Conservation (phyloP, 768 basidiomycete species). For the Ramaria sp. region DNA sequence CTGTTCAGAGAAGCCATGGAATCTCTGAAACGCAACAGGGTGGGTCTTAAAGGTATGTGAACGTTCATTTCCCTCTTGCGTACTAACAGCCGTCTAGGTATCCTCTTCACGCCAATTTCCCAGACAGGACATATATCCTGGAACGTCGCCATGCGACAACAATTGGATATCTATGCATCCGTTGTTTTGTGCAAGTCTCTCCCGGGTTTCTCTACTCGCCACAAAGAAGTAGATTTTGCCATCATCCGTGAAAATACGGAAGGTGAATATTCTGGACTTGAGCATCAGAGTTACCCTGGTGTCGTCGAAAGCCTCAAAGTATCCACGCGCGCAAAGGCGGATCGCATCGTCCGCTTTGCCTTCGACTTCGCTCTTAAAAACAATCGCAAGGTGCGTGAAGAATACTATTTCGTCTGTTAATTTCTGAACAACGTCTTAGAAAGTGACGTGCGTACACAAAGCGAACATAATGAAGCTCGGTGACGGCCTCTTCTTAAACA, state of each 20-base stretch:
- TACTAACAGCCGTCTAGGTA: slow-evolving; percentile 42
- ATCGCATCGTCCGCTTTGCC: slow-evolving; percentile 93
- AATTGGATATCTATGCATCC: slow-evolving; percentile 98
- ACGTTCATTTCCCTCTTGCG: slow-evolving; percentile 3
- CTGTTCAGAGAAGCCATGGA: slow-evolving; percentile 98
- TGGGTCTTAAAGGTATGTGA: slow-evolving; percentile 85
- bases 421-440: slow-evolving; percentile 33
- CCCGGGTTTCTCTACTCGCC: slow-evolving; percentile 91
- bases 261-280: slow-evolving; percentile 97
- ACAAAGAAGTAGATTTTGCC: slow-evolving; percentile 94
- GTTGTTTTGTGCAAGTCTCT: slow-evolving; percentile 98
- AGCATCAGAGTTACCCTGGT: slow-evolving; percentile 96
- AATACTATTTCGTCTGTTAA: neutral
- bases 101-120: slow-evolving; percentile 96
- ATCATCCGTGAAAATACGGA: slow-evolving; percentile 99
- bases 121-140: slow-evolving; percentile 95
- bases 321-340: slow-evolving; percentile 88
- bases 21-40: slow-evolving; percentile 91
- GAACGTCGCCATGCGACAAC: slow-evolving; percentile 99
- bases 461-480: slow-evolving; percentile 99
- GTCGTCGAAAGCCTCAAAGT: slow-evolving; percentile 98
- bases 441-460: slow-evolving; percentile 99
- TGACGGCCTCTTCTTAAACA: slow-evolving; percentile 97
- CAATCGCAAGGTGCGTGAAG: slow-evolving; percentile 69
- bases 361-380: slow-evolving; percentile 99